phyloP scores from a whole-genome alignment of 2,329 filamentous ascomycete genomes.

The Plenodomus biglobosus region DNA sequence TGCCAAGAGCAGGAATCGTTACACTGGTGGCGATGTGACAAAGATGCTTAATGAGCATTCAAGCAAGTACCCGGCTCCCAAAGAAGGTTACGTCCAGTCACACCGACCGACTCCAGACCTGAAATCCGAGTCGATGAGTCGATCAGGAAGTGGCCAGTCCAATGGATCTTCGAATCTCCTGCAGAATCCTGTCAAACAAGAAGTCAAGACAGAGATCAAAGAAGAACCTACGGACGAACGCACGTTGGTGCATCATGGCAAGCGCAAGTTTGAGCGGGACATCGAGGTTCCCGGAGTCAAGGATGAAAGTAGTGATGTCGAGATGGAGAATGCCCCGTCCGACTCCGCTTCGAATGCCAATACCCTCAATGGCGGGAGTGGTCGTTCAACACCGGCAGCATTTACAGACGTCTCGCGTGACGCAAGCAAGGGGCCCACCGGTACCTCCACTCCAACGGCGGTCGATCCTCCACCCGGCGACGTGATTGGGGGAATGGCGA shows the following conservation, averaged over 20 bases:
- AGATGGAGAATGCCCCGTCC: slow-evolving; percentile 33
- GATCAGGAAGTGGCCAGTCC: slow-evolving; percentile 24
- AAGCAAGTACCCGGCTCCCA: slow-evolving; percentile 42
- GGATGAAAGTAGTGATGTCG: slow-evolving; percentile 32
- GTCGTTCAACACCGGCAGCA: slow-evolving; percentile 30
- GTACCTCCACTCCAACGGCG: slow-evolving; percentile 1
- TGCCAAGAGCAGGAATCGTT: slow-evolving; percentile 71
- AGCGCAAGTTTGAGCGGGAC: slow-evolving; percentile 68
- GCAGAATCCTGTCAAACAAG: slow-evolving; percentile 16
- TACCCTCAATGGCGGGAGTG: slow-evolving; percentile 25
- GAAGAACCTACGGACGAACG: slow-evolving; percentile 26
- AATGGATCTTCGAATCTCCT: slow-evolving; percentile 12
- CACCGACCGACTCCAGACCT: slow-evolving; percentile 24
- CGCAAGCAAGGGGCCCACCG: slow-evolving; percentile 9
- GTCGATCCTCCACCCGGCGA: slow-evolving; percentile 8
- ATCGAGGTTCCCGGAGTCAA: slow-evolving; percentile 69
- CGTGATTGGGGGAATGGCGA: slow-evolving; percentile 27
- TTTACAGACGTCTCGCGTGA: slow-evolving; percentile 20
- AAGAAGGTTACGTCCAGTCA: slow-evolving; percentile 24
- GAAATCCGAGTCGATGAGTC: slow-evolving; percentile 28
- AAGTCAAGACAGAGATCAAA: slow-evolving; percentile 21
- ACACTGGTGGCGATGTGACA: slow-evolving; percentile 68
- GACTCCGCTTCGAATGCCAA: slow-evolving; percentile 28
- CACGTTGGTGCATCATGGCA: slow-evolving; percentile 79
- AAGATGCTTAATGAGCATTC: slow-evolving; percentile 58